Conservation (phyloP, 352 stramenopile species). For the Pythium rhizo-oryzae region DNA sequence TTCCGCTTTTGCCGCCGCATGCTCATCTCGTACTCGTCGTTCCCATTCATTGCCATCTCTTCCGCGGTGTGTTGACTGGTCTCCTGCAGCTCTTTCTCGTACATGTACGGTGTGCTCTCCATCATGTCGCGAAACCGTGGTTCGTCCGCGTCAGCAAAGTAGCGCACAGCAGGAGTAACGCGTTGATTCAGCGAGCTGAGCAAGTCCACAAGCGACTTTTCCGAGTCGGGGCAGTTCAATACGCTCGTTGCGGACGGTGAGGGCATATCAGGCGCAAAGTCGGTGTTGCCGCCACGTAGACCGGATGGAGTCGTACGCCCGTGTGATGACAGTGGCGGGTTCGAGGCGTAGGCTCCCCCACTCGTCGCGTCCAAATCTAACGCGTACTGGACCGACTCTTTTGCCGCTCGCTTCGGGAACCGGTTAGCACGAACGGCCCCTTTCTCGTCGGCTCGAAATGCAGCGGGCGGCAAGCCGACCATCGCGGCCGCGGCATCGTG, state of each 20-base stretch:
- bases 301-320: background rate
- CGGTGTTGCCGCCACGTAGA: background rate
- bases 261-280: constrained; percentile 19
- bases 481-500: background rate
- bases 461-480: background rate
- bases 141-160: constrained; percentile 25
- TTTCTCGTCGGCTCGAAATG: constrained; percentile 17
- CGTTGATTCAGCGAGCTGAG: constrained; percentile 66
- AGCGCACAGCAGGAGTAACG: constrained; percentile 26
- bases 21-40: background rate
- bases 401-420: constrained; percentile 55
- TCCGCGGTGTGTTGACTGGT: background rate
- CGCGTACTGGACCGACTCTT: constrained; percentile 34
- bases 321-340: background rate
- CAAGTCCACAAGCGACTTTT: constrained; percentile 66
- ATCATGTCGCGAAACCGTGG: constrained; percentile 11
- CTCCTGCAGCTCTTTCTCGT: background rate
- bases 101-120: background rate
- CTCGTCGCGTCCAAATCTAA: background rate
- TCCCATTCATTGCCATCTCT: background rate
- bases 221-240: constrained; percentile 67
- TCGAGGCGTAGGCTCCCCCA: background rate
- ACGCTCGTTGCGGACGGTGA: constrained; percentile 60
- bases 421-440: background rate
- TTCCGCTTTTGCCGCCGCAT: constrained; percentile 34